Evolutionary conservation across 768 basidiomycete species (phyloP).

Genomic region (Suillus lakei): DNA sequence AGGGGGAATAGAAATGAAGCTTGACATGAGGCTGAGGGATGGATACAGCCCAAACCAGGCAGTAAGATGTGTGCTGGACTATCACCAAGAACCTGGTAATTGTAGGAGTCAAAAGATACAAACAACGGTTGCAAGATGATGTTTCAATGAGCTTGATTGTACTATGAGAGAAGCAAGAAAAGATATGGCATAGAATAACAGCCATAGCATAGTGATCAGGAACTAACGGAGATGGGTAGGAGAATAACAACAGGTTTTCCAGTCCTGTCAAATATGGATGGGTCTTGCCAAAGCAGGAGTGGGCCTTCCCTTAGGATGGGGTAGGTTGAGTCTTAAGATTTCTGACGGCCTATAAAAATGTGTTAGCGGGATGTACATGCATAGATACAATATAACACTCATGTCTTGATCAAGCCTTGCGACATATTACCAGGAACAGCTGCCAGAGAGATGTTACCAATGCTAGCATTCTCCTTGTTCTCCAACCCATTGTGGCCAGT

Average conservation of each 20-base stretch:
- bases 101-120: neutral
- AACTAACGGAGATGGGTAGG: no score
- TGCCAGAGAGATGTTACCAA: constrained; percentile 12
- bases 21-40: no score
- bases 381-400: constrained; percentile 41
- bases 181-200: neutral
- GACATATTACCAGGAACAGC: constrained; percentile 23
- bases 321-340: constrained; percentile 48
- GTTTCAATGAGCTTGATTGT: neutral
- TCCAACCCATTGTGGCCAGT: constrained; percentile 54
- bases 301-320: constrained; percentile 49
- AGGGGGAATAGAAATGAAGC: no score
- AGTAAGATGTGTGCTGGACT: neutral
- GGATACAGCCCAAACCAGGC: no score
- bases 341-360: constrained; percentile 40
- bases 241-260: constrained; percentile 10
- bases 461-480: constrained; percentile 50
- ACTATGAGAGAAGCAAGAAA: neutral
- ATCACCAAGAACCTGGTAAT: neutral
- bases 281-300: constrained; percentile 36
- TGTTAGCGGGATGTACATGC: neutral
- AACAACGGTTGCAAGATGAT: neutral
- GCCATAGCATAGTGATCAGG: neutral
- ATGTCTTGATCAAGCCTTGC: constrained; percentile 57
- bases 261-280: constrained; percentile 26